Evolutionary conservation across 805 yeast species (phyloP).

Genomic region (Yamadazyma phyllophila): DNA sequence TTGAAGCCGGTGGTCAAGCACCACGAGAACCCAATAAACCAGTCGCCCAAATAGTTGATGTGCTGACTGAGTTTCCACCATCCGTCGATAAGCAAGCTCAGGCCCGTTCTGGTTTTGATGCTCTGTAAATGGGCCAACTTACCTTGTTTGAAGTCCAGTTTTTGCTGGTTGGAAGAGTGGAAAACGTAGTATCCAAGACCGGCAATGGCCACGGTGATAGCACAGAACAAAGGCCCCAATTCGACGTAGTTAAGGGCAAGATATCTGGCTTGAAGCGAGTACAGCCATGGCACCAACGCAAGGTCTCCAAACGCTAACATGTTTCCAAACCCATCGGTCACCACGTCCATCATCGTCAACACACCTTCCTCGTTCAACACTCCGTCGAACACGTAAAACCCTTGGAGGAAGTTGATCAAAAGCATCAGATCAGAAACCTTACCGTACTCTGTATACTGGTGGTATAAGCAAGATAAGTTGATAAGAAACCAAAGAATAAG

Average conservation of each 20-base stretch:
- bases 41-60: constrained; percentile 93
- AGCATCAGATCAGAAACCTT: constrained; percentile 67
- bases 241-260: constrained; percentile 50
- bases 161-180: constrained; percentile 80
- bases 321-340: constrained; percentile 96
- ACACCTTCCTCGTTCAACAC: constrained; percentile 88
- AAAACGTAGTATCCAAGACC: constrained; percentile 75
- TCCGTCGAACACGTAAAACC: constrained; percentile 86
- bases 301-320: constrained; percentile 96
- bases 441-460: constrained; percentile 65
- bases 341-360: constrained; percentile 91
- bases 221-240: constrained; percentile 44
- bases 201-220: constrained; percentile 48
- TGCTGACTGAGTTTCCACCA: constrained; percentile 97
- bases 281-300: constrained; percentile 89
- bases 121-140: constrained; percentile 57
- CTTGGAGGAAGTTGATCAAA: constrained; percentile 67
- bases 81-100: constrained; percentile 80
- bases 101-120: constrained; percentile 72
- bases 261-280: constrained; percentile 82
- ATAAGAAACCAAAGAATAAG: constrained; percentile 80
- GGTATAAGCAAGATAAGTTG: constrained; percentile 76
- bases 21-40: constrained; percentile 90
- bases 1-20: constrained; percentile 83
- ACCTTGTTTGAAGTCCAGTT: constrained; percentile 79